Percentiles rank a stretch among this genome's conserved stretches.
Evolutionary conservation across 2,329 filamentous ascomycete genomes (phyloP).

Genomic region (Pseudovirgaria hyperparasitica): DNA sequence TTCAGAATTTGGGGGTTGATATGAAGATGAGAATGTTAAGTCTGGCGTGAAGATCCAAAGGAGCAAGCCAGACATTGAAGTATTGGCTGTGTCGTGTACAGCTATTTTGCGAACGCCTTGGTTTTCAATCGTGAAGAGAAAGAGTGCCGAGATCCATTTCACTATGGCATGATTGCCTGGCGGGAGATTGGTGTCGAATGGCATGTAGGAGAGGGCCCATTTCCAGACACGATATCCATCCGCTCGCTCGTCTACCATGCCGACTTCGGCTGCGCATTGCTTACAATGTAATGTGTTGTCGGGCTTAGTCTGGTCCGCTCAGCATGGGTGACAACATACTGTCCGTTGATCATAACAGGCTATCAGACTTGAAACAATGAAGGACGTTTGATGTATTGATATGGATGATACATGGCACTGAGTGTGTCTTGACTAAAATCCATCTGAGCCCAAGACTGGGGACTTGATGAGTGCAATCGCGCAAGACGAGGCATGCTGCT

Average conservation of each 20-base stretch:
- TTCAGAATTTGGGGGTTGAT: not conserved
- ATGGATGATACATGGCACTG: not conserved
- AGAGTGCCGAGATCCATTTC: slow-evolving; percentile 40
- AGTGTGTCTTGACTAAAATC: not conserved
- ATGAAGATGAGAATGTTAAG: slow-evolving; percentile 40
- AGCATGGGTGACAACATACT: slow-evolving; percentile 5
- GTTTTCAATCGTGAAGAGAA: slow-evolving; percentile 43
- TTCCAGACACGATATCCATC: slow-evolving; percentile 39
- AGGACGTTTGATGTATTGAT: not conserved
- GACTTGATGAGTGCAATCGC: slow-evolving; percentile 16
- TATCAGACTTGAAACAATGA: slow-evolving; percentile 1
- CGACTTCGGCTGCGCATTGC: slow-evolving; percentile 23
- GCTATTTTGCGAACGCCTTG: slow-evolving; percentile 44
- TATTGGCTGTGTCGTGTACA: slow-evolving; percentile 24
- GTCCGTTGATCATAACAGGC: slow-evolving; percentile 8
- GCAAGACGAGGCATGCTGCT: slow-evolving; percentile 19
- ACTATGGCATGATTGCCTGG: slow-evolving; percentile 11
- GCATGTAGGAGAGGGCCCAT: slow-evolving; percentile 27
- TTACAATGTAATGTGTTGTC: slow-evolving; percentile 20
- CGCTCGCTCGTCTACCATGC: slow-evolving; percentile 28
- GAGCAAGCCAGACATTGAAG: slow-evolving; percentile 18
- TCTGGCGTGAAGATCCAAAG: slow-evolving; percentile 51
- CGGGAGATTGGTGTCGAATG: slow-evolving; percentile 1
- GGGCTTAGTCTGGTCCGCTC: no score
- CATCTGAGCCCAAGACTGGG: slow-evolving; percentile 7